Percentiles rank a stretch among this genome's conserved stretches.
phyloP scores from a whole-genome alignment of 2,329 filamentous ascomycete genomes.

The Mycocentrospora acerina region DNA sequence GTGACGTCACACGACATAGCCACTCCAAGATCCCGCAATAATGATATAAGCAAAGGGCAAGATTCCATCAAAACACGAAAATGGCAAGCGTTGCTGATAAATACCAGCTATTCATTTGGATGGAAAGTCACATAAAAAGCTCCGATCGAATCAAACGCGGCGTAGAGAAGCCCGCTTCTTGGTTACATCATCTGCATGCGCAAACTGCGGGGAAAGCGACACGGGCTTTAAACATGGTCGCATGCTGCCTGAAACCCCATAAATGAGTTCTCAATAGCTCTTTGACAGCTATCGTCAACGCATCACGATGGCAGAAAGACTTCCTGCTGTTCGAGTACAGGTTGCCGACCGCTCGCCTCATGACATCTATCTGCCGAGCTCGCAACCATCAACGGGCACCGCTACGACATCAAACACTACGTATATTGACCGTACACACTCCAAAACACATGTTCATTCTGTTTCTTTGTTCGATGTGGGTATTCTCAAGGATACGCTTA shows the following conservation, averaged over 20 bases:
- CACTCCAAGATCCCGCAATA: too few species aligned
- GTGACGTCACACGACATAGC: too few species aligned
- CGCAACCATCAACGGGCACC: constrained; percentile 16
- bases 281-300: too few species aligned
- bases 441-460: constrained; percentile 33
- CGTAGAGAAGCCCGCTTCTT: too few species aligned
- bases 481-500: constrained; percentile 55
- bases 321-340: constrained; percentile 35
- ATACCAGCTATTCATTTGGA: too few species aligned
- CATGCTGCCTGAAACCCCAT: too few species aligned
- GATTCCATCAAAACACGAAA: too few species aligned
- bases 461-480: constrained; percentile 47
- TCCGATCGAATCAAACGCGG: too few species aligned
- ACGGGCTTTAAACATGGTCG: not conserved
- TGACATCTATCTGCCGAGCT: constrained; percentile 35
- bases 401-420: constrained; percentile 5
- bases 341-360: constrained; percentile 34
- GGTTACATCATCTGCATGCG: constrained; percentile 15
- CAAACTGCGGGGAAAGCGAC: constrained; percentile 12
- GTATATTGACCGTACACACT: constrained; percentile 33
- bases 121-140: too few species aligned
- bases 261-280: too few species aligned
- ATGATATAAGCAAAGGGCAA: too few species aligned
- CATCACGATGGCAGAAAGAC: constrained; percentile 8
- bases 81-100: too few species aligned